Conservation (phyloP, 352 stramenopile species). For the Pythium sp. region DNA sequence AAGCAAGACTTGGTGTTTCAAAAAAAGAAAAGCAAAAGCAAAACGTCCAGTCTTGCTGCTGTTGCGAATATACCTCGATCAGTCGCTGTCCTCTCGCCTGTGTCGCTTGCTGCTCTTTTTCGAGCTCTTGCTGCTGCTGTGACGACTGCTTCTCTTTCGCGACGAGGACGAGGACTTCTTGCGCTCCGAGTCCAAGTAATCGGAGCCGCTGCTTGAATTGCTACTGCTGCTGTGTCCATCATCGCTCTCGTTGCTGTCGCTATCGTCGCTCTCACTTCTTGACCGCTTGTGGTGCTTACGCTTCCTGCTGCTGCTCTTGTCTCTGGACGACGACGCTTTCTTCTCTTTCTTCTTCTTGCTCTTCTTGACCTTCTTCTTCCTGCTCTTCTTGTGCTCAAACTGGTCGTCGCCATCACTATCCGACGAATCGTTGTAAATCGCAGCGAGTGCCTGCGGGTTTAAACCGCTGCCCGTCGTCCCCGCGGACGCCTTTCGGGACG, state of each 20-base stretch:
- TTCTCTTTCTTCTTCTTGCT: slow-evolving; percentile 47
- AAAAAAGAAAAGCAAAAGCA: background rate
- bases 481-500: slow-evolving; percentile 18
- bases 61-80: background rate
- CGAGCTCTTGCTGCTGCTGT: slow-evolving; percentile 8
- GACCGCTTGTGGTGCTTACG: slow-evolving; percentile 21
- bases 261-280: slow-evolving; percentile 18
- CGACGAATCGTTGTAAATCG: slow-evolving; percentile 42
- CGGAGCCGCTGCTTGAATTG: slow-evolving; percentile 20
- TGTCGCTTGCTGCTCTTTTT: slow-evolving; percentile 19
- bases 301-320: slow-evolving; percentile 19
- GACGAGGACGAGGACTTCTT: slow-evolving; percentile 22
- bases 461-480: slow-evolving; percentile 38
- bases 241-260: background rate
- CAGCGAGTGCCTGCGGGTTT: slow-evolving; percentile 70
- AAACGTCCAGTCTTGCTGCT: background rate
- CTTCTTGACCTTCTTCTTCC: slow-evolving; percentile 32
- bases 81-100: slow-evolving; percentile 15
- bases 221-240: background rate
- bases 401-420: slow-evolving; percentile 30
- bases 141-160: slow-evolving; percentile 24
- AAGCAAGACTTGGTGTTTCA: background rate
- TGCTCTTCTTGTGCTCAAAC: slow-evolving; percentile 21
- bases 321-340: slow-evolving; percentile 24
- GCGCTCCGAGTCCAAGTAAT: slow-evolving; percentile 17